Evolutionary conservation across 805 yeast genomes (phyloP), one percentile per base, ranked within the genome.

Genomic region (Danielia oregonensis): DNA sequence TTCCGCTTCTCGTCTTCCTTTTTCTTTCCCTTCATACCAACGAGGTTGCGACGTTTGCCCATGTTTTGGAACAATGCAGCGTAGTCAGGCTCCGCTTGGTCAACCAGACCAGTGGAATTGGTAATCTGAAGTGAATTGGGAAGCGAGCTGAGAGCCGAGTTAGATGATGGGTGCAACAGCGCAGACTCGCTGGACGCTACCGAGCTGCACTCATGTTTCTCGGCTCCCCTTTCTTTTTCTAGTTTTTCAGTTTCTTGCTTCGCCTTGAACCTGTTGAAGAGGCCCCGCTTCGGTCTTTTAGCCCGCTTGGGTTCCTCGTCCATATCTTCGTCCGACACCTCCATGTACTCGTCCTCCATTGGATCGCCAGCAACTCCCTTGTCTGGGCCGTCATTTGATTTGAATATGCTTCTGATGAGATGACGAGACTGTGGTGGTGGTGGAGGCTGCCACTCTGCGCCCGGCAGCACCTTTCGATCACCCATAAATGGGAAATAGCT

Each of bases 61-160:
- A 67, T 70, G 29, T 62, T 63, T 36, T 66, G 63, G 45, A 67
- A 67, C 18, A 67, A 53, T 4, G 72, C 70, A 3, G 64, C 71
- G 43, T 67, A 67, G 43, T 67, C 66, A 2, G 72, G 72, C 34
- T 59, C 65, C 18, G 34, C 39, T 4, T 24, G n/a, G 4, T 33
- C 37, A 8, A 12, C 38, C n/a, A 23, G 18, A 9, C 24, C 32
- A 12, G 33, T 35, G 15, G 45, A 38, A 23, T 28, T 41, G 6
- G 30, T 29, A 13, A 30, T 24, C n/a, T 31, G 30, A 9, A 42
- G 34, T 2, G 40, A 26, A 14, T 24, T 24, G 11, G 23, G 26
- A 8, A 26, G 26, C n/a, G 30, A 12, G 26, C 31, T 35, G 27
- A 27, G 24, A 8, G 31, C n/a, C 5, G 33, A 30, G n/a, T n/a